phyloP scores from a whole-genome alignment of 768 basidiomycete species.

The Lactarius pseudohatsudake region DNA sequence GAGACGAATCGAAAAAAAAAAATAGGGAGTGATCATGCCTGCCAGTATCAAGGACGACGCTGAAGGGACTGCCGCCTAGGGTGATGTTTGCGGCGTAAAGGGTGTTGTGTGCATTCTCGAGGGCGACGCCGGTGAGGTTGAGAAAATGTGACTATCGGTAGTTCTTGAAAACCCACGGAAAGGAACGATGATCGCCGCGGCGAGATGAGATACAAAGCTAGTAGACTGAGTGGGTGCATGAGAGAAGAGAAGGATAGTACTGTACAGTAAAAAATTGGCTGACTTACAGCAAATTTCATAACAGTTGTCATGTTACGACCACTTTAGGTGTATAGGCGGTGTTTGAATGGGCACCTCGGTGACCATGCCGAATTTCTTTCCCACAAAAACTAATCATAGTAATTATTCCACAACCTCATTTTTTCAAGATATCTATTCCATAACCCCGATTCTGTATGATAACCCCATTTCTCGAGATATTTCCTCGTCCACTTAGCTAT shows the following conservation, averaged over 20 bases:
- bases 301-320: no score
- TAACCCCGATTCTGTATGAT: no score
- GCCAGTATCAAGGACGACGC: conserved; percentile 74
- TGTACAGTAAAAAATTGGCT: background rate
- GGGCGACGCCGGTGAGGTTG: conserved; percentile 37
- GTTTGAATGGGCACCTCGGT: no score
- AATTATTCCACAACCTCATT: no score
- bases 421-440: no score
- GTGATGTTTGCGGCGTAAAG: conserved; percentile 75
- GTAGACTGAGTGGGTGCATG: conserved; percentile 21
- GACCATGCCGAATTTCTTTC: no score
- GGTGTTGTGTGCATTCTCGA: conserved; percentile 67
- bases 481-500: no score
- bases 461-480: no score
- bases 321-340: no score
- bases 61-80: conserved; percentile 54
- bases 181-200: conserved; percentile 21
- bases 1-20: background rate
- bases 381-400: no score
- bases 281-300: no score
- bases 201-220: conserved; percentile 10
- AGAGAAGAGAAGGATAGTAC: background rate
- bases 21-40: conserved; percentile 46
- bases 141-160: background rate
- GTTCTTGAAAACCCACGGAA: conserved; percentile 1